Percentiles rank a stretch among this genome's conserved stretches.
Conservation (phyloP, 495 filamentous ascomycete genomes). For the Aspergillus asperescens region DNA sequence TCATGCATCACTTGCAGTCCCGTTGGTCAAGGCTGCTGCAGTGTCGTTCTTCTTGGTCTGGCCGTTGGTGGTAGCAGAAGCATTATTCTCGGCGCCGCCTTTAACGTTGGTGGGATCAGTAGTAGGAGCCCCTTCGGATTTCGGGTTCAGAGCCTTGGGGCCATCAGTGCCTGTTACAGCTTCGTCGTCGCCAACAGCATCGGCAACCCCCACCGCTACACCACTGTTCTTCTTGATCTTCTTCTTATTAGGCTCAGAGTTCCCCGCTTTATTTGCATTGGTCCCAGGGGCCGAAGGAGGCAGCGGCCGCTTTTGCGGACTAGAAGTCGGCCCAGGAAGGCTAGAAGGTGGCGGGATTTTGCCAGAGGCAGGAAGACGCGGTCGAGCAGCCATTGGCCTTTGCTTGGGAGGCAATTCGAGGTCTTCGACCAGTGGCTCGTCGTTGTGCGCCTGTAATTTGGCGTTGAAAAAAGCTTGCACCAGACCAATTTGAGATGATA, state of each 20-base stretch:
- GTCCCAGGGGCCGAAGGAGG: constrained; percentile 22
- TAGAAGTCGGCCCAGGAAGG: constrained; percentile 40
- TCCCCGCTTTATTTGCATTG: constrained; percentile 21
- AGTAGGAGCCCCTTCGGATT: constrained; percentile 18
- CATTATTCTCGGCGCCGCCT: constrained; percentile 7
- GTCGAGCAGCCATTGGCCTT: constrained; percentile 62
- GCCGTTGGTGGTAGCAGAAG: constrained; percentile 6
- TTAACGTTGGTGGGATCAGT: constrained; percentile 13
- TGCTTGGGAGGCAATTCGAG: constrained; percentile 92
- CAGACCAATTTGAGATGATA: constrained; percentile 75
- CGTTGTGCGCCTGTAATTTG: constrained; percentile 75
- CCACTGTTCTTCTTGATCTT: constrained; percentile 46
- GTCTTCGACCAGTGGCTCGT: constrained; percentile 84
- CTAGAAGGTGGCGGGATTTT: constrained; percentile 60
- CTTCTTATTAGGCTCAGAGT: constrained; percentile 43
- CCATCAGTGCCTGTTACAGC: constrained; percentile 18
- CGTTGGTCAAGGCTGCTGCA: constrained; percentile 30
- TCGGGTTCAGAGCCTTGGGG: constrained; percentile 18
- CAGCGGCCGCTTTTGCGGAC: constrained; percentile 78
- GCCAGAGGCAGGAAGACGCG: constrained; percentile 87
- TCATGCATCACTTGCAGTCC: constrained; percentile 22
- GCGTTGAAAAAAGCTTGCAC: constrained; percentile 84
- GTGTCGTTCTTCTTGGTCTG: constrained; percentile 13
- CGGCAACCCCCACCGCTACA: constrained; percentile 26
- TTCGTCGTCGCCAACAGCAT: constrained; percentile 31